Evolutionary conservation across 1,284 basidiomycete species (phyloP).

Genomic region (Cystobasidium pallidum): DNA sequence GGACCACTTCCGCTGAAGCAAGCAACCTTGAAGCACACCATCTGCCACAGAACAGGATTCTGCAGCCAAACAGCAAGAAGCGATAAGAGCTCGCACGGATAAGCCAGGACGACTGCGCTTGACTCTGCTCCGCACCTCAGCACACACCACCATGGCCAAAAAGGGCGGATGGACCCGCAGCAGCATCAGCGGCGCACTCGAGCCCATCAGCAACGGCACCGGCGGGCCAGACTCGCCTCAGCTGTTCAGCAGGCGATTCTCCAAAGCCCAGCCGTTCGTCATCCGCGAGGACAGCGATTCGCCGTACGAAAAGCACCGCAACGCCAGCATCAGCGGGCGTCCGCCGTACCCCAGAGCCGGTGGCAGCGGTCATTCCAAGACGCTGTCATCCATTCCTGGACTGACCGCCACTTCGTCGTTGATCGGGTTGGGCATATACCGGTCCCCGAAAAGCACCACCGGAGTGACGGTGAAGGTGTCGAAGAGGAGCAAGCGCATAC

Average conservation of each 20-base stretch:
- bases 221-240: slow-evolving; percentile 15
- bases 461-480: slow-evolving; percentile 4
- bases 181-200: slow-evolving; percentile 32
- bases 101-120: neutral
- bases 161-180: slow-evolving; percentile 24
- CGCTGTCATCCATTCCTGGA: slow-evolving; percentile 22
- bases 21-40: too few species aligned
- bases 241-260: slow-evolving; percentile 37
- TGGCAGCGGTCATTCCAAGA: neutral
- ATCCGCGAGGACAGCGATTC: slow-evolving; percentile 14
- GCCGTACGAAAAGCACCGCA: neutral
- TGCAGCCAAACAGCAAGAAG: neutral
- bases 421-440: slow-evolving; percentile 20
- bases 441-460: slow-evolving; percentile 6
- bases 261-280: slow-evolving; percentile 28
- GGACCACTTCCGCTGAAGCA: neutral
- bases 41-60: too few species aligned
- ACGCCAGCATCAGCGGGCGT: neutral
- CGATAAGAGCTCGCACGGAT: neutral
- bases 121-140: neutral
- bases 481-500: slow-evolving; percentile 1
- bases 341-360: neutral
- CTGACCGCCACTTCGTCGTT: slow-evolving; percentile 19
- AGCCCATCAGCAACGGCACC: slow-evolving; percentile 9
- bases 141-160: slow-evolving; percentile 8